Conservation (phyloP, 345 rosid genomes). For the Lumnitzera racemosa region DNA sequence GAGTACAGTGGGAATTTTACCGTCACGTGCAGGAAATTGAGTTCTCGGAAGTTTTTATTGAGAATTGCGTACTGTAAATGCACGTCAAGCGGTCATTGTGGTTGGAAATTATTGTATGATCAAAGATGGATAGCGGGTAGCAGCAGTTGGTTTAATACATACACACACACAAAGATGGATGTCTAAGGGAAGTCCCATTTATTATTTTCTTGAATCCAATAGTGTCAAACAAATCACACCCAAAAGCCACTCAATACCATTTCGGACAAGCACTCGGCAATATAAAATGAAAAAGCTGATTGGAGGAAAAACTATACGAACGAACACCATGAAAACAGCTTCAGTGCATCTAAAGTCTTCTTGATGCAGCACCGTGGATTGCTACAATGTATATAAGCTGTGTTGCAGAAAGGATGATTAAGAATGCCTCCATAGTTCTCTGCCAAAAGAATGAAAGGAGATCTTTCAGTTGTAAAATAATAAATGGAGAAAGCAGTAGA, state of each 20-base stretch:
- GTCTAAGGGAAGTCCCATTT: neutral
- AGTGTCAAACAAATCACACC: constrained; percentile 7
- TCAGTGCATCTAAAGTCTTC: constrained; percentile 2
- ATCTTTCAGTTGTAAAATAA: too few relatives aligned
- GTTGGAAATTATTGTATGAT: too few relatives aligned
- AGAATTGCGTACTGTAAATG: too few relatives aligned
- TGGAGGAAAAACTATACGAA: neutral
- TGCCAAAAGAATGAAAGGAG: constrained; percentile 16
- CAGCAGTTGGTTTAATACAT: too few relatives aligned
- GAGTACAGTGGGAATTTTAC: too few relatives aligned
- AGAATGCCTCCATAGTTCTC: constrained; percentile 97
- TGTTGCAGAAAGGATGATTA: constrained; percentile 72
- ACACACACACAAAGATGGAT: too few relatives aligned
- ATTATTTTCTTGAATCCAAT: constrained; percentile 7
- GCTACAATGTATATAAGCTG: constrained; percentile 80
- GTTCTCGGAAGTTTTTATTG: too few relatives aligned
- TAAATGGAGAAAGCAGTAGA: neutral
- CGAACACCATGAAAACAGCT: neutral
- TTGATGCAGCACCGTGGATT: constrained; percentile 36
- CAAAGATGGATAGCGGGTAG: too few relatives aligned
- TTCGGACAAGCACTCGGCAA: neutral
- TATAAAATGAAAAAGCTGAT: neutral
- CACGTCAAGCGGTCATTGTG: too few relatives aligned
- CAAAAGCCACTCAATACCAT: constrained; percentile 5
- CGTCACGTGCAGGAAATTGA: too few relatives aligned